phyloP scores from a whole-genome alignment of 129 eudicot species.

The Solidago caesia region DNA sequence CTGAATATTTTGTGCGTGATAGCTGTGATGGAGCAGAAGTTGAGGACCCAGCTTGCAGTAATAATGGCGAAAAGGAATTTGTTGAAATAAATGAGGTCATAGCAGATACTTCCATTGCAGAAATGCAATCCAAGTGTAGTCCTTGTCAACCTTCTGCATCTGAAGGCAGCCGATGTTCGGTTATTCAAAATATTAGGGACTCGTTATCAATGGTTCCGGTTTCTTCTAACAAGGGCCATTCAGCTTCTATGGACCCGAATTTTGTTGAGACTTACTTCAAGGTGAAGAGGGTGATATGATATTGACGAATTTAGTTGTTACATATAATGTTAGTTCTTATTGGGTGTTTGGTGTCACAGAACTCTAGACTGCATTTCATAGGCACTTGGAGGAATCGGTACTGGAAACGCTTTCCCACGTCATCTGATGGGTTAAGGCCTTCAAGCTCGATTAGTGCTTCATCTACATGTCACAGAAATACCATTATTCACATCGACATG shows the following conservation, averaged over 20 bases:
- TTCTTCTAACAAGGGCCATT: slow-evolving; percentile 51
- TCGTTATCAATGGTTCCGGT: slow-evolving; percentile 39
- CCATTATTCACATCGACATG: slow-evolving; percentile 84
- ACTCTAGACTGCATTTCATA: slow-evolving; percentile 92
- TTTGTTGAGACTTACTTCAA: slow-evolving; percentile 94
- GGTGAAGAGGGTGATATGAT: slow-evolving; percentile 43
- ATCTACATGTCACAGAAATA: slow-evolving; percentile 37
- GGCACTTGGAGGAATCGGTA: slow-evolving; percentile 98
- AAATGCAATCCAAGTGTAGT: slow-evolving; percentile 31
- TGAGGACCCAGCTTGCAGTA: slow-evolving; percentile 41
- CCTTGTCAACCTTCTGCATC: slow-evolving; percentile 44
- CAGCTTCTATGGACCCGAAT: slow-evolving; percentile 70
- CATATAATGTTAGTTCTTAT: slow-evolving; percentile 11
- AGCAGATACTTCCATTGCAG: slow-evolving; percentile 8
- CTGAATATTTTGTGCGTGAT: slow-evolving; percentile 24
- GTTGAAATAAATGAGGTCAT: slow-evolving; percentile 35
- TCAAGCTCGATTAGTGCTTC: slow-evolving; percentile 38
- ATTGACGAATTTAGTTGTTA: neutral
- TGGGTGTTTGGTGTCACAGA: slow-evolving; percentile 43
- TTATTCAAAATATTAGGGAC: slow-evolving; percentile 30
- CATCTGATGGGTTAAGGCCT: slow-evolving; percentile 38
- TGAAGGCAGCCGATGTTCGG: slow-evolving; percentile 29
- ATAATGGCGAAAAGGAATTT: slow-evolving; percentile 28
- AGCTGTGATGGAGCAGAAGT: slow-evolving; percentile 23
- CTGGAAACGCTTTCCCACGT: slow-evolving; percentile 66